Conservation (phyloP, 2,329 filamentous ascomycete genomes). For the Rasamsonia emersonii region DNA sequence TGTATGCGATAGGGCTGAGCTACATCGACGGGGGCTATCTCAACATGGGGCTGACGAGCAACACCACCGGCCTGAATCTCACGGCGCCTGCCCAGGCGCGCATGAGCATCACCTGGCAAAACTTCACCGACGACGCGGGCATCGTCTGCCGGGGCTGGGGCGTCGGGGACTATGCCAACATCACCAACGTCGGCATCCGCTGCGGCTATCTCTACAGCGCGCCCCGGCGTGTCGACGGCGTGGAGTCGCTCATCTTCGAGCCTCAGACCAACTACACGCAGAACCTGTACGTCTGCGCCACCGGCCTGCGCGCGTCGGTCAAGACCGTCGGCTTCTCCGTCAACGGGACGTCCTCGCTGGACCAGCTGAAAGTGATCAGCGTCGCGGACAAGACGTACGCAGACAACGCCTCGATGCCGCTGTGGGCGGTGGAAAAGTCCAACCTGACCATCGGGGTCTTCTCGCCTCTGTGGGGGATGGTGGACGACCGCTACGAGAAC, state of each 20-base stretch:
- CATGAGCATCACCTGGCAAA: not conserved
- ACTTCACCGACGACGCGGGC: not conserved
- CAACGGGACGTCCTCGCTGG: constrained; percentile 34
- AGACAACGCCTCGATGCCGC: constrained; percentile 19
- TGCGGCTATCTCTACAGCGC: constrained; percentile 37
- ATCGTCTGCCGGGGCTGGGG: constrained; percentile 2
- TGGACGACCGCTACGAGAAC: constrained; percentile 21
- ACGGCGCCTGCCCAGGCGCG: not conserved
- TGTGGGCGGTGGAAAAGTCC: constrained; percentile 33
- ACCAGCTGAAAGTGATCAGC: constrained; percentile 24
- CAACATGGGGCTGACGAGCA: not conserved
- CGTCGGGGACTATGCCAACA: constrained; percentile 27
- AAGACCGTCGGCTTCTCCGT: constrained; percentile 38
- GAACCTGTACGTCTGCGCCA: constrained; percentile 38
- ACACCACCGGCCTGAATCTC: not conserved
- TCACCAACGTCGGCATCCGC: constrained; percentile 32
- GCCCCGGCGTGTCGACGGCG: constrained; percentile 27
- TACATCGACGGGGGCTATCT: not conserved
- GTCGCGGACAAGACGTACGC: constrained; percentile 31
- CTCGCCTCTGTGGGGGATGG: constrained; percentile 34
- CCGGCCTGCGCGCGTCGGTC: constrained; percentile 34
- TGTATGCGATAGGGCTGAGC: not conserved
- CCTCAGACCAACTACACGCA: constrained; percentile 35
- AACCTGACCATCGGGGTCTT: constrained; percentile 16
- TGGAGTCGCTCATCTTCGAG: constrained; percentile 29